phyloP scores from a whole-genome alignment of 768 basidiomycete species.

The Boletus subparvulus region DNA sequence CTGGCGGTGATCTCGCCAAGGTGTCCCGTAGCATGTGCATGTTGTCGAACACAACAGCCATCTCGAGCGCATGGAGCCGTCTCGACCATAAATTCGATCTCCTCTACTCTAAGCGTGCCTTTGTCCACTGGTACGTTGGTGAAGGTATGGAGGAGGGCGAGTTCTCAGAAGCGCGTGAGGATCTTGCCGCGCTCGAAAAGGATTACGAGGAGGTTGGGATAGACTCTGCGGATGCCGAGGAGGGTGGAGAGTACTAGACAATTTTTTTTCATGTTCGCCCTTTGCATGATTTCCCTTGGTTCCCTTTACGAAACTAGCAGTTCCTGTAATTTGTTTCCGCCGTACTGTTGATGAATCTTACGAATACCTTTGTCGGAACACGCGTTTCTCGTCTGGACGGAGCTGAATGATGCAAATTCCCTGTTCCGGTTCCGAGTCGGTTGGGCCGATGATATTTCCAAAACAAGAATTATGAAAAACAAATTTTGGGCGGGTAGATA shows the following conservation, averaged over 20 bases:
- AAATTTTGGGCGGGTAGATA: conserved; percentile 17
- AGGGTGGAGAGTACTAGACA: conserved; percentile 46
- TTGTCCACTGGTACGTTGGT: conserved; percentile 66
- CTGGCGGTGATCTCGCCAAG: conserved; percentile 74
- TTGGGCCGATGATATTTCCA: conserved; percentile 22
- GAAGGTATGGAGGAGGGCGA: conserved; percentile 91
- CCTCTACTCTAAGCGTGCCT: conserved; percentile 65
- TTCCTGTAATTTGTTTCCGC: conserved; percentile 30
- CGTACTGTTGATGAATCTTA: conserved; percentile 35
- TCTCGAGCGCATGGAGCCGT: conserved; percentile 72
- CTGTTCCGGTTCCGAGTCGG: not conserved
- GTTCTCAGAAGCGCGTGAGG: conserved; percentile 98
- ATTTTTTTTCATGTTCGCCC: conserved; percentile 7
- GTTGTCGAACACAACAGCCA: conserved; percentile 74
- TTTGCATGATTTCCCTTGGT: conserved; percentile 23
- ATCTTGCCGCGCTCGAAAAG: conserved; percentile 99
- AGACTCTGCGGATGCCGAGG: conserved; percentile 51
- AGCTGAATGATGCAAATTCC: too few relatives aligned
- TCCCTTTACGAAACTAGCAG: conserved; percentile 29
- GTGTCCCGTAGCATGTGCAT: conserved; percentile 76
- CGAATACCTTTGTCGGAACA: conserved; percentile 26
- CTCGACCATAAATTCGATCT: conserved; percentile 79
- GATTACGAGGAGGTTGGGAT: conserved; percentile 87
- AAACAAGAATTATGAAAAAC: conserved; percentile 18
- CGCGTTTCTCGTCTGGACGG: conserved; percentile 5